A percentile compares a stretch with the other conserved stretches of the same genome.
Evolutionary conservation across 306 rosid genomes (phyloP).

Genomic region (Lablab purpureus): DNA sequence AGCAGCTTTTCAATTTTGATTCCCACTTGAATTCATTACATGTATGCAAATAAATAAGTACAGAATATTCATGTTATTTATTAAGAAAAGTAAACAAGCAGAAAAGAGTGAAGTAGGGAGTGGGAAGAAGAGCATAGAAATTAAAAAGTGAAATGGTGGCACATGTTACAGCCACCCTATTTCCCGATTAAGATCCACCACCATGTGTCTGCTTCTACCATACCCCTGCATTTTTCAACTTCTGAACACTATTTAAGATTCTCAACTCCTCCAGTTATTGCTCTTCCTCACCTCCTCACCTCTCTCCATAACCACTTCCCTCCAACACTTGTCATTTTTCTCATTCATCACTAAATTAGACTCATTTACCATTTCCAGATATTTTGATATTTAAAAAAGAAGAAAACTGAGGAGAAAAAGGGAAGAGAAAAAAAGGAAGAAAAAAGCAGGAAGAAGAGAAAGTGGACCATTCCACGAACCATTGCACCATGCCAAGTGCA

Average conservation of each 20-base stretch:
- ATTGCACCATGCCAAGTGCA: slow-evolving; percentile 47
- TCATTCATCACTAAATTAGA: not conserved
- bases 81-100: too few species aligned
- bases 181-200: not conserved
- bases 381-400: not conserved
- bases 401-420: not conserved
- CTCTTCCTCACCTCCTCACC: not conserved
- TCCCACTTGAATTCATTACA: too few species aligned
- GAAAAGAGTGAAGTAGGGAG: too few species aligned
- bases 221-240: slow-evolving; percentile 19
- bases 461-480: slow-evolving; percentile 53
- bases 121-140: too few species aligned
- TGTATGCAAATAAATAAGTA: too few species aligned
- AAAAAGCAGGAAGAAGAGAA: slow-evolving; percentile 9
- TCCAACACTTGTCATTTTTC: too few species aligned
- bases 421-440: not conserved
- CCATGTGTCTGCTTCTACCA: not conserved
- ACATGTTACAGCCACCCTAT: not conserved
- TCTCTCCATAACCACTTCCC: not conserved
- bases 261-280: slow-evolving; percentile 27
- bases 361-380: not conserved
- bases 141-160: not conserved
- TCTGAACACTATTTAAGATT: slow-evolving; percentile 38
- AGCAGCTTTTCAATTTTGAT: too few species aligned
- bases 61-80: too few species aligned